These are phyloP conservation scores for Santalum album DNA, from an alignment of 164 flowering plant genomes.

Conservation along the genomic window DNA sequence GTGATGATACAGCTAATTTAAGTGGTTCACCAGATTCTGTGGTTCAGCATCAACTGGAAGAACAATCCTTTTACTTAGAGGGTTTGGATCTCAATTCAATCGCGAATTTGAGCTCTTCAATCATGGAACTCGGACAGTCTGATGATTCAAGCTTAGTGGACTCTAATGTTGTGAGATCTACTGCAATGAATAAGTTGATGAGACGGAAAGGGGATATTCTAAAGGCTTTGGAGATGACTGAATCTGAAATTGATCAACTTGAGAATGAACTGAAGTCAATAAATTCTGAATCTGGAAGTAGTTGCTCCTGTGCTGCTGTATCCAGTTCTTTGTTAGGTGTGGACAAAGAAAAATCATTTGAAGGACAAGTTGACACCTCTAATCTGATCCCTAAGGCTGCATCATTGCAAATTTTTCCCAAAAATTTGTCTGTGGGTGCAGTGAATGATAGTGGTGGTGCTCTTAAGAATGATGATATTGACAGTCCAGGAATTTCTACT, in stretches of 20 bases:
- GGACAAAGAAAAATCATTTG: conserved; percentile 15
- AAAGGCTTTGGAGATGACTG: conserved; percentile 67
- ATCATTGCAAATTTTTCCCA: conserved; percentile 28
- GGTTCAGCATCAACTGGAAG: conserved; percentile 27
- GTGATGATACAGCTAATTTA: conserved; percentile 35
- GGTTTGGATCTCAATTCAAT: conserved; percentile 35
- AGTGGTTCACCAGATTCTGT: conserved; percentile 40
- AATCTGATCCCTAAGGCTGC: too few species aligned
- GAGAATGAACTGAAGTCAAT: conserved; percentile 68
- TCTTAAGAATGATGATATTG: conserved; percentile 40
- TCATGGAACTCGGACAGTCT: conserved; percentile 41
- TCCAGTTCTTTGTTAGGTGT: conserved; percentile 26
- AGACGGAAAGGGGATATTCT: conserved; percentile 49
- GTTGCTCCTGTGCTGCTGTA: conserved; percentile 16
- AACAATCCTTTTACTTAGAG: conserved; percentile 34
- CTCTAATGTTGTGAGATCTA: conserved; percentile 39
- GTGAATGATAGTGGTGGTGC: conserved; percentile 8
- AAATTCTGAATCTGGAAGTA: conserved; percentile 22
- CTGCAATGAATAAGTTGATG: conserved; percentile 52
- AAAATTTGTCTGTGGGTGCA: conserved; percentile 12
- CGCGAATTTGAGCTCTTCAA: conserved; percentile 34
- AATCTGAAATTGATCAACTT: conserved; percentile 69
- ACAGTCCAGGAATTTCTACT: conserved; percentile 71
- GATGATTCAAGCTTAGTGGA: conserved; percentile 52
- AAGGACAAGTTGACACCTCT: conserved; percentile 21